Evolutionary conservation across 495 filamentous ascomycete species (phyloP).

Genomic region (Filosporella fistucella): DNA sequence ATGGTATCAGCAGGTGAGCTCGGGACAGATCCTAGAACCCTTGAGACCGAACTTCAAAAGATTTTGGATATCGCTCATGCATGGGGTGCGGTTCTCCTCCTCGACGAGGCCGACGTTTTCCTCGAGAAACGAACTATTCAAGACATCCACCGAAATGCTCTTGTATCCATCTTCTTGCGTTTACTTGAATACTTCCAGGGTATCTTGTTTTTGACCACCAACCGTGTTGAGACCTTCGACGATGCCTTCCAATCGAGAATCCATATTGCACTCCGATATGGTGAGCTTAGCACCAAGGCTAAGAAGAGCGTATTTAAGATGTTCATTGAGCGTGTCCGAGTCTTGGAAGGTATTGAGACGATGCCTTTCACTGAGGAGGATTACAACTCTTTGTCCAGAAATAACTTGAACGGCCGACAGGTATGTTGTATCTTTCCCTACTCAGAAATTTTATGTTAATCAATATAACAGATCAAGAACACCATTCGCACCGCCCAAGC

Average conservation of each 20-base stretch:
- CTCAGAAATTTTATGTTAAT: conserved; percentile 16
- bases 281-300: conserved; percentile 67
- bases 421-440: conserved; percentile 19
- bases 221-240: conserved; percentile 68
- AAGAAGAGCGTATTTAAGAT: conserved; percentile 84
- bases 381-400: conserved; percentile 59
- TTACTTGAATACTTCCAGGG: conserved; percentile 64
- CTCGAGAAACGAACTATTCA: conserved; percentile 65
- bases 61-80: conserved; percentile 84
- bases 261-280: conserved; percentile 72
- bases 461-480: conserved; percentile 69
- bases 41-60: conserved; percentile 77
- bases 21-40: conserved; percentile 70
- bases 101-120: conserved; percentile 80
- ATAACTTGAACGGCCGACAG: conserved; percentile 83
- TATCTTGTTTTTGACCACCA: conserved; percentile 77
- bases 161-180: conserved; percentile 72
- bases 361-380: conserved; percentile 65
- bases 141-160: conserved; percentile 71
- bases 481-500: conserved; percentile 82
- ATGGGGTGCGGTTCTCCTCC: conserved; percentile 77
- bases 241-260: conserved; percentile 58
- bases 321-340: conserved; percentile 67
- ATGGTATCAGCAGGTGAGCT: conserved; percentile 81
- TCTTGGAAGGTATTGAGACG: conserved; percentile 55